Evolutionary conservation across 345 rosid species (phyloP), one percentile per base, ranked within the genome.

Genomic region (Euphorbia pulcherrima): DNA sequence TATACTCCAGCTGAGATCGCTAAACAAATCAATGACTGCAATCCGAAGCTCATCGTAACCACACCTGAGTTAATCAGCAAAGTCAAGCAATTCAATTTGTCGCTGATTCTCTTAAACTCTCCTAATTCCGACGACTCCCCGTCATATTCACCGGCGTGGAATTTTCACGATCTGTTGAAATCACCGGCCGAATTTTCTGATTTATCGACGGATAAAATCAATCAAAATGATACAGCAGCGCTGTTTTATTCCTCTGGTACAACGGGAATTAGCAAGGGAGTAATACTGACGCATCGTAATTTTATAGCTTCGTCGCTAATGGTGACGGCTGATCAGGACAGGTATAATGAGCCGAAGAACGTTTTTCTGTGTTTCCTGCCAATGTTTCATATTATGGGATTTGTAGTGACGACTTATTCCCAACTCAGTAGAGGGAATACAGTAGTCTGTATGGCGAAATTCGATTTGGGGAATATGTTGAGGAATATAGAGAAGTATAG

Each of bases 401-500:
- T 83, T 20, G 37, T 80, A 5, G 46, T 64, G 35, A 41, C 23
- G 1, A 12, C 28, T 7, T 54, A 35, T 46, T 21, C 72, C 29
- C 73, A 62, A 44, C 60, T 74, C 7, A 18, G 52, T 41, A 62
- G 73, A 63, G 87, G 86, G 18, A 83, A 81, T 54, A 73, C 80
- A 2, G 39, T 75, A 64, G 86, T 87, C 65, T 64, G 81, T 51
- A 60, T 77, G 60, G 83, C 72, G 69, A 84, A 80, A 74, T 90
- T 90, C 29, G 83, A 88, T 18, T 39, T 90, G 4, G 86, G 77
- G 68, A 75, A 56, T 33, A 72, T 82, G 89, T 57, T 90, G 63
- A 78, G 71, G 73, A 74, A 79, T 0, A 76, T 89, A 18, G 93
- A 75, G 71, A 70, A 78, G 85, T 84, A 81, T 53, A 80, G 72